phyloP scores from a whole-genome alignment of 345 rosid species.

The Firmiana major region DNA sequence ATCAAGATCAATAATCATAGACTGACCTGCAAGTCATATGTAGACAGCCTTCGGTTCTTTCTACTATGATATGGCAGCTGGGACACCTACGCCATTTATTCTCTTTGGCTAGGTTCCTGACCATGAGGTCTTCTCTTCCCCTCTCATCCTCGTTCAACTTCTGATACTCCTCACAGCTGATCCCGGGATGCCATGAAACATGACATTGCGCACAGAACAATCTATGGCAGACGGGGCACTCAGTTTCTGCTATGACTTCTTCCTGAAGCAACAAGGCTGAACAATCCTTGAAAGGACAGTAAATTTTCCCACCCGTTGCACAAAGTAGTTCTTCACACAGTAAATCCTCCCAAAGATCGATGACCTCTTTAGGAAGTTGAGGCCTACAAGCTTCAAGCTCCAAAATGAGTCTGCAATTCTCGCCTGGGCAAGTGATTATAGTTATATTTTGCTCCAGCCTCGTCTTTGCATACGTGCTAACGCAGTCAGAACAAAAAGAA shows the following conservation, averaged over 20 bases:
- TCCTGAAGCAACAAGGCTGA: conserved; percentile 30
- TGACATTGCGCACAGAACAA: conserved; percentile 44
- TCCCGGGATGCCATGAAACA: conserved; percentile 52
- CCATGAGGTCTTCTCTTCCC: conserved; percentile 37
- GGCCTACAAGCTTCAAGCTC: conserved; percentile 21
- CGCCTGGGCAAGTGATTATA: conserved; percentile 24
- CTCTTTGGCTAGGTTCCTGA: conserved; percentile 42
- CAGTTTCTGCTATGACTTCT: conserved; percentile 23
- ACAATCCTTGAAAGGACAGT: conserved; percentile 57
- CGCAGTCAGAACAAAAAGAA: conserved; percentile 50
- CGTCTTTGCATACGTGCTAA: conserved; percentile 37
- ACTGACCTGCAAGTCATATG: conserved; percentile 51
- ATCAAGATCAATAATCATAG: neutral
- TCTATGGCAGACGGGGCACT: conserved; percentile 47
- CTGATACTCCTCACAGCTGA: conserved; percentile 38
- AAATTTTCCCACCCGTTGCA: conserved; percentile 29
- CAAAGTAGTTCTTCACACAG: conserved; percentile 43
- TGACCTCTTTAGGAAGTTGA: conserved; percentile 15
- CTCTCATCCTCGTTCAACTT: conserved; percentile 36
- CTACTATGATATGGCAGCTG: conserved; percentile 39
- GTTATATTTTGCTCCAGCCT: conserved; percentile 31
- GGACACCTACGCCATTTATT: conserved; percentile 49
- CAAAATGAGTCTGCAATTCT: conserved; percentile 12
- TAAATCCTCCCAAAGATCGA: conserved; percentile 29
- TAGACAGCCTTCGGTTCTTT: conserved; percentile 37